phyloP scores from a whole-genome alignment of 192 early-diverging fungal genomes.

The Podochytrium sp. region DNA sequence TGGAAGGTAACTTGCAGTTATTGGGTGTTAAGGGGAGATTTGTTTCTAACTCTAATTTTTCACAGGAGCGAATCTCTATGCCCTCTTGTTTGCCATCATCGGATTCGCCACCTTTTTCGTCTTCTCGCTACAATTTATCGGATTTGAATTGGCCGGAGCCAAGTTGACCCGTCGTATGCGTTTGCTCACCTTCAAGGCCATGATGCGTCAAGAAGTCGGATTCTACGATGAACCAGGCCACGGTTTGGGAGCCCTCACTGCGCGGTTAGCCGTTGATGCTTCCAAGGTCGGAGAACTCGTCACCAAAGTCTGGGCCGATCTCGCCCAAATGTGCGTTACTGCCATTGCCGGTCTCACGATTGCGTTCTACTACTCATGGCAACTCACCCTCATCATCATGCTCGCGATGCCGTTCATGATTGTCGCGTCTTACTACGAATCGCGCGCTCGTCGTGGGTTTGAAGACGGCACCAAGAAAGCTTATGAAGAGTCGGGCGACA shows the following conservation, averaged over 20 bases:
- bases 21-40: conserved; percentile 6
- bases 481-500: conserved; percentile 66
- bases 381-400: conserved; percentile 76
- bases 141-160: conserved; percentile 48
- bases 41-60: too few species aligned
- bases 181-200: conserved; percentile 37
- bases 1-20: conserved; percentile 3
- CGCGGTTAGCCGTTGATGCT: conserved; percentile 81
- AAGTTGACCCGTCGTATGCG: conserved; percentile 50
- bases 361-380: conserved; percentile 78
- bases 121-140: conserved; percentile 51
- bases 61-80: conserved; percentile 53
- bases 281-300: conserved; percentile 55
- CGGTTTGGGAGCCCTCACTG: conserved; percentile 76
- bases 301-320: conserved; percentile 48
- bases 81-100: conserved; percentile 64
- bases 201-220: conserved; percentile 57
- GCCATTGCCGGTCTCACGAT: conserved; percentile 53
- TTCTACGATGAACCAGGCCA: conserved; percentile 66
- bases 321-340: conserved; percentile 21
- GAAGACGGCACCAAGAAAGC: conserved; percentile 62
- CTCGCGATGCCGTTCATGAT: conserved; percentile 62
- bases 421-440: conserved; percentile 53
- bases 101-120: conserved; percentile 64
- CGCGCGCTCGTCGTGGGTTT: conserved; percentile 60